phyloP scores from a whole-genome alignment of 2,329 filamentous ascomycete genomes.

The Monosporascus ibericus region DNA sequence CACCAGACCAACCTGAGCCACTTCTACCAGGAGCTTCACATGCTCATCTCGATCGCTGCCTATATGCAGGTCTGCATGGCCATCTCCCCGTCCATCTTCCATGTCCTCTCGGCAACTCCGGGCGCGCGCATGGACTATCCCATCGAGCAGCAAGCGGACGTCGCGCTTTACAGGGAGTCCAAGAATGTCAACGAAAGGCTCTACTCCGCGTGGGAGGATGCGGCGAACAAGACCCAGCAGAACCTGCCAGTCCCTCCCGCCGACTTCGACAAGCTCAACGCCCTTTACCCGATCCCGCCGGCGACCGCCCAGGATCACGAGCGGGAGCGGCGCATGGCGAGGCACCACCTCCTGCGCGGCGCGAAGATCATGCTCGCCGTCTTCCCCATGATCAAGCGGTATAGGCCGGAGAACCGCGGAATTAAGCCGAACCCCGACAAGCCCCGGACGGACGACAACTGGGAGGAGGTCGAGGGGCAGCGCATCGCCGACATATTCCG shows the following conservation, averaged over 20 bases:
- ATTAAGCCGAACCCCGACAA: background rate
- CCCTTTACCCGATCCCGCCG: background rate
- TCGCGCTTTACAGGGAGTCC: constrained; percentile 15
- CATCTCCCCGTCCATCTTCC: constrained; percentile 22
- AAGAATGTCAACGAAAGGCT: constrained; percentile 10
- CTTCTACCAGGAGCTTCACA: constrained; percentile 21
- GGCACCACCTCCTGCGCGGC: constrained; percentile 22
- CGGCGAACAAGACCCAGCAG: constrained; percentile 2
- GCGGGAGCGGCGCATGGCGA: constrained; percentile 3
- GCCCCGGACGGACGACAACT: background rate
- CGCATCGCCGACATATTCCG: constrained; percentile 14
- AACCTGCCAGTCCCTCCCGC: background rate
- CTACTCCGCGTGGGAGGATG: constrained; percentile 9
- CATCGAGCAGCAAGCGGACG: constrained; percentile 18
- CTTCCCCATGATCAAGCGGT: constrained; percentile 25
- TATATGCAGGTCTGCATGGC: constrained; percentile 23
- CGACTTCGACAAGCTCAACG: constrained; percentile 1
- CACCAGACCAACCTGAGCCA: constrained; percentile 1
- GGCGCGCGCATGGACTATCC: constrained; percentile 22
- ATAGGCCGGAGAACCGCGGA: constrained; percentile 16
- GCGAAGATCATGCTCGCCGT: constrained; percentile 26
- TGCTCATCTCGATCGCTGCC: constrained; percentile 21
- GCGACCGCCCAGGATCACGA: constrained; percentile 4
- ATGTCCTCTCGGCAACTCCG: constrained; percentile 23
- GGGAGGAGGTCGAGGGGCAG: constrained; percentile 17